These are phyloP conservation scores for Lentinula edodes DNA, from an alignment of 768 basidiomycete species.

Conservation along the genomic window DNA sequence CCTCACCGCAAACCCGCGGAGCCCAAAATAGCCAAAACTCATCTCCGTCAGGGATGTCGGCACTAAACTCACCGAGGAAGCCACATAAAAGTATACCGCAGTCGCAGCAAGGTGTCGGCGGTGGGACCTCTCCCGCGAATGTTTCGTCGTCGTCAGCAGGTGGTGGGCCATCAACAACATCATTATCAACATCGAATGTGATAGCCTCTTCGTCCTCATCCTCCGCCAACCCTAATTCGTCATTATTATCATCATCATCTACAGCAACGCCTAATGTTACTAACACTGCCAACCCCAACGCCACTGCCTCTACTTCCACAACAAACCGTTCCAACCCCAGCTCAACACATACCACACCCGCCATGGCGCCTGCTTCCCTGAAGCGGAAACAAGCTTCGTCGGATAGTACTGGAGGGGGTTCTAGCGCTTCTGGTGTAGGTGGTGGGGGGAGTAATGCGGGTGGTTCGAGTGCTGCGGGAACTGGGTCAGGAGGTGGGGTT, in stretches of 20 bases:
- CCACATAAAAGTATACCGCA: conserved; percentile 52
- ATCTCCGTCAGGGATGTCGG: conserved; percentile 29
- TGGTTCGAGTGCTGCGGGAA: background rate
- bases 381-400: conserved; percentile 40
- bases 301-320: conserved; percentile 12
- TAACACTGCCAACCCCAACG: conserved; percentile 1
- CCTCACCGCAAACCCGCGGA: conserved; percentile 32
- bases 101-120: conserved; percentile 9
- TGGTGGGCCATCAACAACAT: too few species aligned
- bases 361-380: conserved; percentile 41
- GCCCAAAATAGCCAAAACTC: conserved; percentile 30
- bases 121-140: conserved; percentile 10
- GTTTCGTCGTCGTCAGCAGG: background rate
- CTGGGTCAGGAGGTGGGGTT: background rate
- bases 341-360: conserved; percentile 41
- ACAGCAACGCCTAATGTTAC: conserved; percentile 5
- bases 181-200: conserved; percentile 12
- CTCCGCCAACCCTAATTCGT: conserved; percentile 10
- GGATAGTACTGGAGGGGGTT: too few species aligned
- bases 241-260: too few species aligned
- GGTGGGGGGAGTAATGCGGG: background rate
- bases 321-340: conserved; percentile 10
- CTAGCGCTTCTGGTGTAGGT: background rate
- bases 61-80: conserved; percentile 55
- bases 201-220: conserved; percentile 30